Evolutionary conservation across 2,329 filamentous ascomycete species (phyloP).

Genomic region (Paecilomyces variotii): DNA sequence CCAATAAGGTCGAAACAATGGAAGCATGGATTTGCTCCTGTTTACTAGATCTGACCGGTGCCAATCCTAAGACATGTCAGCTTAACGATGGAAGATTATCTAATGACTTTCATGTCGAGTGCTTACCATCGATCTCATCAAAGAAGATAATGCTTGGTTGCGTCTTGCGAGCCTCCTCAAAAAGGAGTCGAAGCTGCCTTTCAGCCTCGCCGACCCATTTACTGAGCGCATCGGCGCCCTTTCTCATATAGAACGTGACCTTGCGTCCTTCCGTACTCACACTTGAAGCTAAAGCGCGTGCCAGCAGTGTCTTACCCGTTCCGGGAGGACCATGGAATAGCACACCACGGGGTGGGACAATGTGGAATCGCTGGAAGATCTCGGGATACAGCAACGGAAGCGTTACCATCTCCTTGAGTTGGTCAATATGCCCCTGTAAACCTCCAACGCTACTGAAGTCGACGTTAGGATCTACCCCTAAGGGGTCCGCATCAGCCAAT

Average conservation of each 20-base stretch:
- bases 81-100: conserved; percentile 1
- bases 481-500: conserved; percentile 84
- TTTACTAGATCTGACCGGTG: conserved; percentile 92
- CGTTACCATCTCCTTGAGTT: conserved; percentile 97
- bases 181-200: conserved; percentile 83
- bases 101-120: neutral
- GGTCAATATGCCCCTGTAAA: conserved; percentile 86
- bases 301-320: conserved; percentile 95
- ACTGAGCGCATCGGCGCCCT: conserved; percentile 92
- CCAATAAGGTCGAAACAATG: conserved; percentile 89
- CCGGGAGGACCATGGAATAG: conserved; percentile 95
- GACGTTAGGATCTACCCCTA: conserved; percentile 86
- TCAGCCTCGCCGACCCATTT: conserved; percentile 99
- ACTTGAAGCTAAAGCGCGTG: conserved; percentile 83
- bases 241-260: conserved; percentile 99
- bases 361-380: conserved; percentile 81
- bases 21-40: conserved; percentile 98
- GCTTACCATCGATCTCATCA: conserved; percentile 85
- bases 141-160: conserved; percentile 99
- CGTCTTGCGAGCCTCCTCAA: conserved; percentile 90
- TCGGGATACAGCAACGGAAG: conserved; percentile 91
- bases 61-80: conserved; percentile 47
- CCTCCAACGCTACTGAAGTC: conserved; percentile 94
- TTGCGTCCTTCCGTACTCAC: conserved; percentile 84
- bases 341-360: conserved; percentile 89